These are phyloP conservation scores for Epithemia pelagica DNA, from an alignment of 108 stramenopile genomes.

Conservation along the genomic window DNA sequence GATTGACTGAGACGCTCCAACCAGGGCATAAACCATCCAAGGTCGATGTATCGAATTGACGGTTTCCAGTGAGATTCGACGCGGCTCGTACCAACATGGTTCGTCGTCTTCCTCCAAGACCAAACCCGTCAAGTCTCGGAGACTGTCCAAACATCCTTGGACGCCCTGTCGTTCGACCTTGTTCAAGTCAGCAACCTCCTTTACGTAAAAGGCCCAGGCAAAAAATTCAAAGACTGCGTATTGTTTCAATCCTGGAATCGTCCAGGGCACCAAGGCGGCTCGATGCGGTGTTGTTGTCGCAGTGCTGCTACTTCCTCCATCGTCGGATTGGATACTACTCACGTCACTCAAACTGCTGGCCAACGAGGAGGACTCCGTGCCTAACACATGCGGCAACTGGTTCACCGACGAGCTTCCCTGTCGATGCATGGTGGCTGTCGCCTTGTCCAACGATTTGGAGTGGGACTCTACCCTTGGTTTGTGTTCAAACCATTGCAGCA, in stretches of 20 bases:
- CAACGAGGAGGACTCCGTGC: too few species aligned
- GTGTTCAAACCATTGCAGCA: conserved; percentile 27
- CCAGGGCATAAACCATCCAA: conserved; percentile 46
- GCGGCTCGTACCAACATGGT: conserved; percentile 12
- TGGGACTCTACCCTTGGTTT: too few species aligned
- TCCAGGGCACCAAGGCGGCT: background rate
- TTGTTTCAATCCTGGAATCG: conserved; percentile 22
- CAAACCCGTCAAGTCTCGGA: background rate
- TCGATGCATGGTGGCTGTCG: background rate
- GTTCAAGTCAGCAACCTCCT: conserved; percentile 12
- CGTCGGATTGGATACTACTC: conserved; percentile 3
- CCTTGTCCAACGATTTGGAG: too few species aligned
- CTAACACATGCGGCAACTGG: too few species aligned
- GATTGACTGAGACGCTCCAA: conserved; percentile 19
- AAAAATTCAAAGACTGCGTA: conserved; percentile 63
- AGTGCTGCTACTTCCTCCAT: background rate
- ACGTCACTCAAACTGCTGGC: conserved; percentile 2
- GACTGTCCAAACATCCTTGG: background rate
- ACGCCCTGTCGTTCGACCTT: conserved; percentile 4
- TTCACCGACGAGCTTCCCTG: too few species aligned
- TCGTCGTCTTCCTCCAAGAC: background rate
- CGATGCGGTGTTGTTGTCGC: background rate
- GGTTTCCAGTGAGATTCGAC: conserved; percentile 56
- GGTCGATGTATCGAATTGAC: conserved; percentile 64
- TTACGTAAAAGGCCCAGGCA: conserved; percentile 76